Conservation (phyloP, 352 stramenopile species). For the Phytophthora cactorum region DNA sequence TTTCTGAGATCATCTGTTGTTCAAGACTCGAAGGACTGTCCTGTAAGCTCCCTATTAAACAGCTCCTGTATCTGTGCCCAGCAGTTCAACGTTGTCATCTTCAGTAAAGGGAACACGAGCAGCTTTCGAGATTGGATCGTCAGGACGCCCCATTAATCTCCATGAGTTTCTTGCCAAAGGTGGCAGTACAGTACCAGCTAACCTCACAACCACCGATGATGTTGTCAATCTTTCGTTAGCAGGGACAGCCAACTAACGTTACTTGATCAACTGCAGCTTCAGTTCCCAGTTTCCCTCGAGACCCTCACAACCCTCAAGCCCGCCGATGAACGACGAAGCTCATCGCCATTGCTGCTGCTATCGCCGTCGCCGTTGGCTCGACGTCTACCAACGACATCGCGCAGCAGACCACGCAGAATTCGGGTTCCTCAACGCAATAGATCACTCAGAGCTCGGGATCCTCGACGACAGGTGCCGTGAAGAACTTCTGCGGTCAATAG, state of each 20-base stretch:
- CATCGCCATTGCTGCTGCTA: slow-evolving; percentile 4
- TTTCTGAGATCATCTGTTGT: too few relatives aligned
- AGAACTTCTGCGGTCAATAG: slow-evolving; percentile 38
- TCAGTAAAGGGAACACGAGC: too few relatives aligned
- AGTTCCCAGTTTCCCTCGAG: neutral
- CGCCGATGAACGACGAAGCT: slow-evolving; percentile 20
- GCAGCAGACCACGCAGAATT: neutral
- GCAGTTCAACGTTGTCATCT: too few relatives aligned
- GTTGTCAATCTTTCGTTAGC: neutral
- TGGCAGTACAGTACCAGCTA: neutral
- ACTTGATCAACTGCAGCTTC: neutral
- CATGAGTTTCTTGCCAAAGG: too few relatives aligned
- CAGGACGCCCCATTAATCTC: too few relatives aligned
- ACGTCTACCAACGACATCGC: neutral
- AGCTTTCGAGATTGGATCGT: too few relatives aligned
- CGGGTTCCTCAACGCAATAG: neutral
- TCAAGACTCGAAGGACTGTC: too few relatives aligned
- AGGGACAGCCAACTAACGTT: too few relatives aligned
- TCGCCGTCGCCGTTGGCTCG: slow-evolving; percentile 1
- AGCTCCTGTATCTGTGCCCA: too few relatives aligned
- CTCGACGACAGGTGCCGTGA: neutral
- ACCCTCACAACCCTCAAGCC: neutral
- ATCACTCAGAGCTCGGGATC: neutral
- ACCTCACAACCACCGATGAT: neutral
- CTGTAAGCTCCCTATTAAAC: too few relatives aligned